A percentile compares a stretch with the other conserved stretches of the same genome.
These are phyloP conservation scores for Camelina hispida DNA, from an alignment of 345 rosid genomes.

Conservation along the genomic window DNA sequence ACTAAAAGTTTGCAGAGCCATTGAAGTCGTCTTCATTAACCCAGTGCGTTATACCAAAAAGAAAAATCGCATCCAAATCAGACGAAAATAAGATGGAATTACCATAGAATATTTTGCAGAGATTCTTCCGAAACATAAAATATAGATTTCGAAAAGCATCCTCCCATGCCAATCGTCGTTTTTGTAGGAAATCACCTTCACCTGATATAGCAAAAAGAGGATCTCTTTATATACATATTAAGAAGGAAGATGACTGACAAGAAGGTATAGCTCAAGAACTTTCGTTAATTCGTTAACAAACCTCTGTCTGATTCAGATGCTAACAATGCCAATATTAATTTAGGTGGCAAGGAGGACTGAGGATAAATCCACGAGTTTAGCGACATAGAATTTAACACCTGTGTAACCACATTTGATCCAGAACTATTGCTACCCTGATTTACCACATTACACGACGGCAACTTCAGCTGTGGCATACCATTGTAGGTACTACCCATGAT, in stretches of 20 bases:
- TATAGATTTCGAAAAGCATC: conserved; percentile 91
- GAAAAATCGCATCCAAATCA: conserved; percentile 17
- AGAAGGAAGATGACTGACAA: conserved; percentile 21
- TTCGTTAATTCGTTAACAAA: conserved; percentile 45
- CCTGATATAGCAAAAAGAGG: conserved; percentile 45
- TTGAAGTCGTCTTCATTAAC: conserved; percentile 7
- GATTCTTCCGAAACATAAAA: conserved; percentile 75
- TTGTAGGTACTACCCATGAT: conserved; percentile 54
- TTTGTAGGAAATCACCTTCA: conserved; percentile 70
- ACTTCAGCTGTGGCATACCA: conserved; percentile 51
- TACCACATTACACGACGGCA: conserved; percentile 43
- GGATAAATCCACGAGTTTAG: conserved; percentile 95
- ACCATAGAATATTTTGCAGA: conserved; percentile 85
- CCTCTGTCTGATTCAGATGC: conserved; percentile 71
- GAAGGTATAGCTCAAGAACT: conserved; percentile 13
- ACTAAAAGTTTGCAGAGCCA: conserved; percentile 26
- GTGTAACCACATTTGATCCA: conserved; percentile 49
- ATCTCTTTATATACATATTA: conserved; percentile 22
- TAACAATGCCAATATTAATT: conserved; percentile 59
- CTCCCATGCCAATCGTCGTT: conserved; percentile 78
- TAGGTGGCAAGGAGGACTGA: conserved; percentile 76
- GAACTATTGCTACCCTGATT: conserved; percentile 41
- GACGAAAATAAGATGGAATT: conserved; percentile 34
- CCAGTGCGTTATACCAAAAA: background rate
- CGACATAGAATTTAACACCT: conserved; percentile 52